Evolutionary conservation across 2,329 filamentous ascomycete species (phyloP).

Genomic region (Penicillium sp.): DNA sequence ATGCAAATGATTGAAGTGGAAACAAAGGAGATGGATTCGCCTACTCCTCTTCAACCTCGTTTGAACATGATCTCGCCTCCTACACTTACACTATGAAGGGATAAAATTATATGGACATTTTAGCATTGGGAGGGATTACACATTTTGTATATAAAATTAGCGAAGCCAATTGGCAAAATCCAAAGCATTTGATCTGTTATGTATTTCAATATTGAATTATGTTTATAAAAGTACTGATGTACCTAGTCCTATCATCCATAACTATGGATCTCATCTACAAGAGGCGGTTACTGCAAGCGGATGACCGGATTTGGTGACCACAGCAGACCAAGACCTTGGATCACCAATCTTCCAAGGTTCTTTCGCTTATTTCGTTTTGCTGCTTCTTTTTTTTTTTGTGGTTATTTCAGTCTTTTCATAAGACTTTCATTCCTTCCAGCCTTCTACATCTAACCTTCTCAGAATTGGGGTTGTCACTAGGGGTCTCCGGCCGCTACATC

Average conservation of each 20-base stretch:
- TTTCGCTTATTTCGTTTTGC: background rate
- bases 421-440: background rate
- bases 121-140: background rate
- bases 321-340: conserved; percentile 4
- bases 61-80: conserved; percentile 18
- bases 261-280: background rate
- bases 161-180: background rate
- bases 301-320: conserved; percentile 23
- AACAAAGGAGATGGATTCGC: conserved; percentile 31
- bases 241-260: background rate
- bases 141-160: background rate
- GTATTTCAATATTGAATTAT: background rate
- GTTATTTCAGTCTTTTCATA: conserved; percentile 1
- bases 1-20: conserved; percentile 33
- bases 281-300: conserved; percentile 21
- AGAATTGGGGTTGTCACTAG: conserved; percentile 8
- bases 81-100: conserved; percentile 3
- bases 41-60: conserved; percentile 28
- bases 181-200: background rate
- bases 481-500: conserved; percentile 4
- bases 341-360: background rate
- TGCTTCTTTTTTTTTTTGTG: background rate
- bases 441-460: conserved; percentile 12
- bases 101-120: background rate
- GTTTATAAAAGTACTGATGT: background rate